Conservation (phyloP, 305 asterid species). For the Rubia tinctorum region DNA sequence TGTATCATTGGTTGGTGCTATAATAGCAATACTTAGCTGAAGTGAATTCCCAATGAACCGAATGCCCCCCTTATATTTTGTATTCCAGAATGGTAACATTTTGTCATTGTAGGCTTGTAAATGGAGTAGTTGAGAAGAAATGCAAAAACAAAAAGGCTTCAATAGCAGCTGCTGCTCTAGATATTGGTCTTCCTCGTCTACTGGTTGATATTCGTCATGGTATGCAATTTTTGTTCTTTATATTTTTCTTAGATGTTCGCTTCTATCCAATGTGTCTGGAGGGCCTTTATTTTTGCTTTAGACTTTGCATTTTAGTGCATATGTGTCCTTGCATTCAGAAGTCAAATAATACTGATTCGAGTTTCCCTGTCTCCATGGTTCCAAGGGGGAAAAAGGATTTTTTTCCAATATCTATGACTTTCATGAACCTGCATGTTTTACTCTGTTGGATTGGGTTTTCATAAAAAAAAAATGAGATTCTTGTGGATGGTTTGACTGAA, state of each 20-base stretch:
- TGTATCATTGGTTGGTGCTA: neutral
- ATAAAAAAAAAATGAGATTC: neutral
- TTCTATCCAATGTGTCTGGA: neutral
- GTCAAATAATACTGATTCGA: neutral
- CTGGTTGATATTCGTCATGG: slow-evolving; percentile 96
- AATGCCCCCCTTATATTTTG: neutral
- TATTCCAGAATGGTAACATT: neutral
- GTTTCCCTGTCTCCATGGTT: neutral
- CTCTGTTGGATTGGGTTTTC: neutral
- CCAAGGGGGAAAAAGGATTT: neutral
- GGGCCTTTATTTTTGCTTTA: neutral
- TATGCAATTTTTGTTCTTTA: slow-evolving; percentile 20
- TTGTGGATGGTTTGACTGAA: slow-evolving; percentile 6
- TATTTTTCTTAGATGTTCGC: neutral
- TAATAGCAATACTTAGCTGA: neutral
- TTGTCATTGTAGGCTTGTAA: slow-evolving; percentile 67
- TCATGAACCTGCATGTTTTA: neutral
- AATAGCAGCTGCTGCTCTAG: slow-evolving; percentile 84
- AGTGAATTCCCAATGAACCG: neutral
- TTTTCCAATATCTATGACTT: neutral
- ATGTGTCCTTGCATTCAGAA: neutral
- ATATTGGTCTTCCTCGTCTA: slow-evolving; percentile 80
- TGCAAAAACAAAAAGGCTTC: slow-evolving; percentile 68
- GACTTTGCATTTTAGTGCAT: neutral
- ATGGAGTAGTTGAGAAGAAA: slow-evolving; percentile 78